phyloP scores from a whole-genome alignment of 257 asterid species.

The Echites panduratus region DNA sequence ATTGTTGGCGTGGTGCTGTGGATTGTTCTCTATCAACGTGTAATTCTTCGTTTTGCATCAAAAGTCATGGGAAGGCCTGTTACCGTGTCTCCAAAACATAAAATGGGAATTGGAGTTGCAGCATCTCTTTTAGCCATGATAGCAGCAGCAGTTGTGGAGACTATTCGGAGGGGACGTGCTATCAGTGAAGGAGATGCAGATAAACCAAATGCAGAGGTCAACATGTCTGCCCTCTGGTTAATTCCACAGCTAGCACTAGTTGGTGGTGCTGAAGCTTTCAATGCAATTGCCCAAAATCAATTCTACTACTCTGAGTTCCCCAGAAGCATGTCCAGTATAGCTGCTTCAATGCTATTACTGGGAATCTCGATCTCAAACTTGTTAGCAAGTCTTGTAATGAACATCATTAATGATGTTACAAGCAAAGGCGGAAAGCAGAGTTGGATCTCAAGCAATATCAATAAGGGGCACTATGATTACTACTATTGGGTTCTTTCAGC shows the following conservation, averaged over 20 bases:
- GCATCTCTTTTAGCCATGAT: conserved; percentile 54
- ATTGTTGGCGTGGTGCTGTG: conserved; percentile 45
- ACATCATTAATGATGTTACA: conserved; percentile 33
- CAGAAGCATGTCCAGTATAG: conserved; percentile 69
- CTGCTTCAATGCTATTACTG: conserved; percentile 40
- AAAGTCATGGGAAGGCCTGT: conserved; percentile 34
- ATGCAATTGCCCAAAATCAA: conserved; percentile 56
- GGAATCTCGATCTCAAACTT: conserved; percentile 44
- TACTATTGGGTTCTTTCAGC: conserved; percentile 59
- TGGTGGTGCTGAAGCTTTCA: conserved; percentile 61
- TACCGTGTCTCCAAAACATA: conserved; percentile 21
- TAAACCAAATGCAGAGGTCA: conserved; percentile 6
- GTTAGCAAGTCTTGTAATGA: conserved; percentile 51
- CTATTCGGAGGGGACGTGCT: conserved; percentile 33
- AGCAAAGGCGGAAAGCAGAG: conserved; percentile 42
- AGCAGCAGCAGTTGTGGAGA: conserved; percentile 48
- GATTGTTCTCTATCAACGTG: conserved; percentile 48
- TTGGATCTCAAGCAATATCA: conserved; percentile 59
- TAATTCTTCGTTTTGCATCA: conserved; percentile 54
- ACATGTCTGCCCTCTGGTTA: conserved; percentile 76
- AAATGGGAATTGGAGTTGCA: conserved; percentile 73
- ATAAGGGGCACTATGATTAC: conserved; percentile 65
- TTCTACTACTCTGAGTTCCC: conserved; percentile 67
- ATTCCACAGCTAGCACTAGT: conserved; percentile 53
- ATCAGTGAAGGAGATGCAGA: conserved; percentile 20